Evolutionary conservation across 176 grass and related monocot species (phyloP).

Genomic region (Metroxylon sagu): DNA sequence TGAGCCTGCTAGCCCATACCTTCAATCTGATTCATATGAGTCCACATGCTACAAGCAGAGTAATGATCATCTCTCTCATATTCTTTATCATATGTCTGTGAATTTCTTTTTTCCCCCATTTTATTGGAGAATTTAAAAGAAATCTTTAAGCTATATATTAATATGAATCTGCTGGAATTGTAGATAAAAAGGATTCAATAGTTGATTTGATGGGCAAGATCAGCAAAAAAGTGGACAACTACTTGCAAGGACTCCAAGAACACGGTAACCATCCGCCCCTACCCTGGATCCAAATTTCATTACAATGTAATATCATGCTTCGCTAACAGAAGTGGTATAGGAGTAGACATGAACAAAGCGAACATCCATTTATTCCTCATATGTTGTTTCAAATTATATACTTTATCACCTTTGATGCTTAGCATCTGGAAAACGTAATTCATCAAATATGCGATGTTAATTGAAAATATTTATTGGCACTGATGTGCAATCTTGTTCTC

Average conservation of each 20-base stretch:
- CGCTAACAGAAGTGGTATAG: no score
- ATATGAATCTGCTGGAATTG: not conserved
- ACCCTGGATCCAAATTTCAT: no score
- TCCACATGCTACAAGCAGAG: constrained; percentile 28
- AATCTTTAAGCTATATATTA: no score
- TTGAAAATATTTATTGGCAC: no score
- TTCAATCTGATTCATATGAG: not conserved
- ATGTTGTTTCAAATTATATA: not conserved
- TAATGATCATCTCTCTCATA: constrained; percentile 24
- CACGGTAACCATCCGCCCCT: constrained; percentile 28
- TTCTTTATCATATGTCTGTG: not conserved
- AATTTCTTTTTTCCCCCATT: no score
- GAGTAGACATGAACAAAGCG: not conserved
- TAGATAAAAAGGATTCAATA: constrained; percentile 39
- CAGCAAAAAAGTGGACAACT: constrained; percentile 34
- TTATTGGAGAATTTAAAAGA: no score
- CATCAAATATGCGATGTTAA: no score
- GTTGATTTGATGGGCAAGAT: constrained; percentile 34
- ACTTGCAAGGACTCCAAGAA: constrained; percentile 45
- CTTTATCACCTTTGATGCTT: not conserved
- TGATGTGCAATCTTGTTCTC: no score
- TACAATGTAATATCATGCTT: no score
- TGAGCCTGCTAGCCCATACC: constrained; percentile 3
- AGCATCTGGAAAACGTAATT: no score
- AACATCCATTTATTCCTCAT: not conserved